Conservation (phyloP, 306 rosid species). For the Gillenia trifoliata region DNA sequence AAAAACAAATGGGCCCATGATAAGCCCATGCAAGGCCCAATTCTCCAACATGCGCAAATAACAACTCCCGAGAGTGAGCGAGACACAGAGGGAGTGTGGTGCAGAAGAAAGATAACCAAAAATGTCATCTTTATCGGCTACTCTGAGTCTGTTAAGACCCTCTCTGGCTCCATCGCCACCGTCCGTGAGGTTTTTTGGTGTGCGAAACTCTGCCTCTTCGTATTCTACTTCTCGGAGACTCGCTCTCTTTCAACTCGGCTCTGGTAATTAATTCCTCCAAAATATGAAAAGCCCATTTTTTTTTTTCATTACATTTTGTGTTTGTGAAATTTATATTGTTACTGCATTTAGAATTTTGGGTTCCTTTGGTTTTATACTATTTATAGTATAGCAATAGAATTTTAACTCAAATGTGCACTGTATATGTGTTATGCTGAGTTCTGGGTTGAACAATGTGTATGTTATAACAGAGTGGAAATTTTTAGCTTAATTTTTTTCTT, state of each 20-base stretch:
- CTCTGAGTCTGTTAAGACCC: constrained; percentile 12
- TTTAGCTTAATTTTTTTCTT: background rate
- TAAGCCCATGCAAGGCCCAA: background rate
- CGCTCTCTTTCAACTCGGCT: constrained; percentile 38
- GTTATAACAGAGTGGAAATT: background rate
- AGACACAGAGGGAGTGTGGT: background rate
- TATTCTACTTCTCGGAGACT: constrained; percentile 41
- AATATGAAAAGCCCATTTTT: constrained; percentile 2
- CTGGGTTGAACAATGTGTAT: background rate
- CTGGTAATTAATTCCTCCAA: constrained; percentile 31
- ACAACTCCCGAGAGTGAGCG: background rate
- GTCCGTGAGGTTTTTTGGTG: background rate
- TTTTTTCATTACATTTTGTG: background rate
- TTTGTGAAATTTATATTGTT: background rate
- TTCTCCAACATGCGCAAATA: background rate
- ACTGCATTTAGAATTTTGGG: background rate
- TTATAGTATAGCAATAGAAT: background rate
- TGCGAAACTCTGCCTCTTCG: constrained; percentile 19
- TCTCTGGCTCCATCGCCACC: constrained; percentile 10
- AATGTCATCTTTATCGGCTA: constrained; percentile 15
- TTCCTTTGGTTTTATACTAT: background rate
- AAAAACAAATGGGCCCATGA: background rate
- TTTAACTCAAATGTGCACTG: background rate
- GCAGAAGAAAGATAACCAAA: background rate
- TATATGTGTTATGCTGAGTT: background rate